Evolutionary conservation across 148 eudicot genomes (phyloP).

Genomic region (Fagopyrum esculentum): DNA sequence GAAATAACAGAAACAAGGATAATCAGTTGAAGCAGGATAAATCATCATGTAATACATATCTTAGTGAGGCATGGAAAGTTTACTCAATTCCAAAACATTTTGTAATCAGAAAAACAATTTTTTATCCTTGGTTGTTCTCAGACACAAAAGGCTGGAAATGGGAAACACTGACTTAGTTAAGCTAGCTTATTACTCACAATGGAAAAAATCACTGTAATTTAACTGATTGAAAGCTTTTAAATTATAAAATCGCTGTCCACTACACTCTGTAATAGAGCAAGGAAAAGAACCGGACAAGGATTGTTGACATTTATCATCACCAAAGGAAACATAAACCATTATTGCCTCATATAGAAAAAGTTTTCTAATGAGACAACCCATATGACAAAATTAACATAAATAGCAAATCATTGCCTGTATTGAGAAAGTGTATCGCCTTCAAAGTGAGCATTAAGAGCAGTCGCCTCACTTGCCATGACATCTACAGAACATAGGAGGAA

Average conservation of each 20-base stretch:
- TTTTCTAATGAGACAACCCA: constrained; percentile 13
- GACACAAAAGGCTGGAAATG: not conserved
- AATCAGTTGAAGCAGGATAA: constrained; percentile 2
- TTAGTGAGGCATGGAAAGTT: not conserved
- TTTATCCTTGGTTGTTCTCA: not conserved
- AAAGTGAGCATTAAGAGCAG: constrained; percentile 75
- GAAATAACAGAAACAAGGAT: not conserved
- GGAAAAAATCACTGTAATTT: not conserved
- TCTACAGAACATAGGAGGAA: constrained; percentile 81
- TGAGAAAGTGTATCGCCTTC: constrained; percentile 74
- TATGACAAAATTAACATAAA: constrained; percentile 38
- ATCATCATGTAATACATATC: not conserved
- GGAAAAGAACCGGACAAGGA: not conserved
- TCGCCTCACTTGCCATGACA: constrained; percentile 81
- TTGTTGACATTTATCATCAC: not conserved
- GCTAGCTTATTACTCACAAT: not conserved
- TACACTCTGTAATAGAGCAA: not conserved
- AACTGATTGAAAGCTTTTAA: not conserved
- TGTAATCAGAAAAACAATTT: not conserved
- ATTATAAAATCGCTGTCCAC: not conserved
- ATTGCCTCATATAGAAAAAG: constrained; percentile 2
- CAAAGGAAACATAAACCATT: not conserved
- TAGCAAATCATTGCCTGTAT: constrained; percentile 82
- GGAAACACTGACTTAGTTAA: not conserved
- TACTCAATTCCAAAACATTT: not conserved